Conservation (phyloP, 2,329 filamentous ascomycete genomes). For the Cytospora piceicola region DNA sequence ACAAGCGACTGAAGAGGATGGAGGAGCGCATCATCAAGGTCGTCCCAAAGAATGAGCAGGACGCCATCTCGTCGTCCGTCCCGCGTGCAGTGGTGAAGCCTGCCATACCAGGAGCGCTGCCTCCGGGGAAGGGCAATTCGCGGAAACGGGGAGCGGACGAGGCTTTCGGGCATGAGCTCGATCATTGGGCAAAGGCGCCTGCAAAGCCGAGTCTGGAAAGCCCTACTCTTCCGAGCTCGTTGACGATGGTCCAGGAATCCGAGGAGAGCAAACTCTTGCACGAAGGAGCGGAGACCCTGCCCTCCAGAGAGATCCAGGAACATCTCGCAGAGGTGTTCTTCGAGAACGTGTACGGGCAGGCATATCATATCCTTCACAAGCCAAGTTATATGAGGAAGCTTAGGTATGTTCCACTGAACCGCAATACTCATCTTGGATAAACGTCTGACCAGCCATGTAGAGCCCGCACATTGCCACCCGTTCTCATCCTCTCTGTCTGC, state of each 20-base stretch:
- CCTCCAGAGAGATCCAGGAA: slow-evolving; percentile 85
- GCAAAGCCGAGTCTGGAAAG: slow-evolving; percentile 53
- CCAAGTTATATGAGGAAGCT: slow-evolving; percentile 94
- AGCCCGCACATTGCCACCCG: slow-evolving; percentile 80
- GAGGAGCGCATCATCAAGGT: slow-evolving; percentile 97
- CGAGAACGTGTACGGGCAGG: slow-evolving; percentile 92
- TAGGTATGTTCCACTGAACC: slow-evolving; percentile 52
- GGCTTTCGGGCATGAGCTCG: slow-evolving; percentile 81
- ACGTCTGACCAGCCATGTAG: slow-evolving; percentile 45
- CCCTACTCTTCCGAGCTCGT: slow-evolving; percentile 54
- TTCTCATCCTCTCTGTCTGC: slow-evolving; percentile 90
- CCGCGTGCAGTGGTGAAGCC: slow-evolving; percentile 86
- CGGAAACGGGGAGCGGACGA: slow-evolving; percentile 88
- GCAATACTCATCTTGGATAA: slow-evolving; percentile 24
- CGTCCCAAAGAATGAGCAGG: slow-evolving; percentile 83
- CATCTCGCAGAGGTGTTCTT: slow-evolving; percentile 95
- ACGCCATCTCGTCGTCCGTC: slow-evolving; percentile 64
- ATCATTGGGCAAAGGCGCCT: slow-evolving; percentile 74
- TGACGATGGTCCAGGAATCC: slow-evolving; percentile 61
- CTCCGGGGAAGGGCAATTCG: slow-evolving; percentile 55
- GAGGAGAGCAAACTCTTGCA: slow-evolving; percentile 78
- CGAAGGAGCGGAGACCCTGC: slow-evolving; percentile 82
- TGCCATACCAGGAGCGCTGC: slow-evolving; percentile 60
- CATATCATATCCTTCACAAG: slow-evolving; percentile 92
- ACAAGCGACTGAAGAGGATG: slow-evolving; percentile 95